Percentiles rank a stretch among this genome's conserved stretches.
phyloP scores from a whole-genome alignment of 768 basidiomycete genomes.

The Pulveroboletus sp. region DNA sequence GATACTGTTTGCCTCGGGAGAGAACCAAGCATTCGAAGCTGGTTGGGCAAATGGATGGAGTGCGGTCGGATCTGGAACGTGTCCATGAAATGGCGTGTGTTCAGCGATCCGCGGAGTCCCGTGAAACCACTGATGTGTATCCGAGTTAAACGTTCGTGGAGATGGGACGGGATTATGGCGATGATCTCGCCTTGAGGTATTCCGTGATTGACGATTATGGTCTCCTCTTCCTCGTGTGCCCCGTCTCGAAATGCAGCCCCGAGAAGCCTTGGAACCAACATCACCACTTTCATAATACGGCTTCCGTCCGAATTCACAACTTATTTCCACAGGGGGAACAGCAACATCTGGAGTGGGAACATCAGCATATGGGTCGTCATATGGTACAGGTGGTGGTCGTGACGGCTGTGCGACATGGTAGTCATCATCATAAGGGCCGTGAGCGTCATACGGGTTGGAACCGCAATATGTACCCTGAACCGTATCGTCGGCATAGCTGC shows the following conservation, averaged over 20 bases:
- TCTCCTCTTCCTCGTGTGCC: conserved; percentile 25
- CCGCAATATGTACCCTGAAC: conserved; percentile 42
- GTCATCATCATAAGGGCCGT: conserved; percentile 67
- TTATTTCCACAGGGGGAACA: background rate
- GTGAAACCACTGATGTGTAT: conserved; percentile 31
- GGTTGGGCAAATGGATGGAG: conserved; percentile 12
- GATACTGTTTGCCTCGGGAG: conserved; percentile 7
- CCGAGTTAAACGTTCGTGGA: conserved; percentile 31
- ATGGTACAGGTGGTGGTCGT: conserved; percentile 66
- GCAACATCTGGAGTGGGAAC: conserved; percentile 30
- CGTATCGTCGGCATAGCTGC: conserved; percentile 54
- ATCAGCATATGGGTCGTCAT: conserved; percentile 76
- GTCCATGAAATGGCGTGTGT: conserved; percentile 41
- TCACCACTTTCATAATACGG: conserved; percentile 24
- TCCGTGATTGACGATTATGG: conserved; percentile 14
- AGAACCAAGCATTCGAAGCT: conserved; percentile 17
- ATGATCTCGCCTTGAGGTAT: conserved; percentile 18
- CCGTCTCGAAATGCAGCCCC: conserved; percentile 26
- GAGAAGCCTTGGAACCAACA: background rate
- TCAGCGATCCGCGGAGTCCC: conserved; percentile 48
- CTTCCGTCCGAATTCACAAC: conserved; percentile 13
- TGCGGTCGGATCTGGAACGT: conserved; percentile 27
- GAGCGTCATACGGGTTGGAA: conserved; percentile 60
- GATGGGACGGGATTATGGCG: conserved; percentile 12
- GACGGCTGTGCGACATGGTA: conserved; percentile 48